Conservation (phyloP, 768 basidiomycete species). For the Neoboletus subvelutipes region DNA sequence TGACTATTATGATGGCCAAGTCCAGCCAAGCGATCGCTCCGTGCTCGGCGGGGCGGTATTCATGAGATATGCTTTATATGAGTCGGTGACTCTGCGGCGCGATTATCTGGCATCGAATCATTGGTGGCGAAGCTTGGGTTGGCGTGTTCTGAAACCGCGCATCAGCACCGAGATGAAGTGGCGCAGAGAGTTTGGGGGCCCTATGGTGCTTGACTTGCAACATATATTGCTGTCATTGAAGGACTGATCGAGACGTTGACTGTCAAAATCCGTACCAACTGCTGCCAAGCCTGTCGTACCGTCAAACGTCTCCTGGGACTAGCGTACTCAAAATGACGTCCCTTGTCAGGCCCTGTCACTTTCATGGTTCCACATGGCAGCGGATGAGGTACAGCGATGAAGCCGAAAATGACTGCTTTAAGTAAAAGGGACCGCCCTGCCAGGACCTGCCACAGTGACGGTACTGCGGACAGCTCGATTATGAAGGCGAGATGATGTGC, state of each 20-base stretch:
- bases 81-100: constrained; percentile 23
- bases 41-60: constrained; percentile 22
- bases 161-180: constrained; percentile 17
- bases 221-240: constrained; percentile 4
- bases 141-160: constrained; percentile 20
- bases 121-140: constrained; percentile 2
- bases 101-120: constrained; percentile 12
- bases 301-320: neutral
- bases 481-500: constrained; percentile 21
- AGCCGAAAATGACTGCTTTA: neutral
- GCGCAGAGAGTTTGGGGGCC: constrained; percentile 11
- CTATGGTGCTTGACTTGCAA: constrained; percentile 2
- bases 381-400: constrained; percentile 19
- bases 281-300: constrained; percentile 5
- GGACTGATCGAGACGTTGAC: constrained; percentile 2
- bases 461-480: constrained; percentile 12
- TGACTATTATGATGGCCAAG: constrained; percentile 2
- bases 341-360: constrained; percentile 15
- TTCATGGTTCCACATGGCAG: constrained; percentile 9
- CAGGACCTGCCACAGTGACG: constrained; percentile 7
- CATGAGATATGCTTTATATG: constrained; percentile 12
- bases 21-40: constrained; percentile 13
- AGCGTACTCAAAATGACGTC: constrained; percentile 8
- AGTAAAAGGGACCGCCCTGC: constrained; percentile 15
- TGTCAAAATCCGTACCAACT: constrained; percentile 9